Evolutionary conservation across 1,139 yeast genomes (phyloP).

Genomic region (Candida mesenterica): DNA sequence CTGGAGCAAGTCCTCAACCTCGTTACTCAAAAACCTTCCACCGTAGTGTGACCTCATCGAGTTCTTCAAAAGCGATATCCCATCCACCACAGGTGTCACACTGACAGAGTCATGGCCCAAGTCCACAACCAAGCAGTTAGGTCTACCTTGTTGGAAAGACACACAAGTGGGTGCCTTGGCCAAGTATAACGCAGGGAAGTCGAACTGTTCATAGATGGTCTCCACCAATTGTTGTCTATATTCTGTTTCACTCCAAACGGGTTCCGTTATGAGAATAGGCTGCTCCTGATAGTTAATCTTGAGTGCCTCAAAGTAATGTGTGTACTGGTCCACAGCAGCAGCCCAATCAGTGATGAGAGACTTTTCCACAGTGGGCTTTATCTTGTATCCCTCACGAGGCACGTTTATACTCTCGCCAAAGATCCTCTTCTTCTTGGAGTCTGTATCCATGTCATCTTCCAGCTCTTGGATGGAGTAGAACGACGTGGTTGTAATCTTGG

Average conservation of each 20-base stretch:
- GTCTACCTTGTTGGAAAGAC: constrained; percentile 90
- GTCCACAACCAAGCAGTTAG: constrained; percentile 90
- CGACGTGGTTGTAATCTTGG: constrained; percentile 74
- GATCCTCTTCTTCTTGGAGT: constrained; percentile 20
- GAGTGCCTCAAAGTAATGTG: constrained; percentile 50
- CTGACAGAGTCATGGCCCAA: constrained; percentile 82
- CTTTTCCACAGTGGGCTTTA: constrained; percentile 60
- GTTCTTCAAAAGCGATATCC: constrained; percentile 75
- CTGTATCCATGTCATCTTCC: constrained; percentile 8
- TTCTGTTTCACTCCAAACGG: constrained; percentile 74
- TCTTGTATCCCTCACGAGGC: constrained; percentile 52
- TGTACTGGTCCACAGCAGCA: constrained; percentile 66
- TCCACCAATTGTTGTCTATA: constrained; percentile 77
- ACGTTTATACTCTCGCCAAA: constrained; percentile 60
- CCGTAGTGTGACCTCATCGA: constrained; percentile 67
- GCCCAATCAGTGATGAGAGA: constrained; percentile 73
- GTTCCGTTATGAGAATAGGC: constrained; percentile 80
- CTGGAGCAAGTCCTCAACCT: constrained; percentile 32
- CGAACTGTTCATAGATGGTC: constrained; percentile 66
- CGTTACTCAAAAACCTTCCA: constrained; percentile 56
- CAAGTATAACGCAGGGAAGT: constrained; percentile 82
- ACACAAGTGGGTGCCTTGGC: constrained; percentile 88
- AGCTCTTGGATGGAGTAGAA: constrained; percentile 29
- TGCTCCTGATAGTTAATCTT: constrained; percentile 61
- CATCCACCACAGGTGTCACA: constrained; percentile 93